Base-by-base conservation (phyloP, 1,284 basidiomycete genomes). In the Cryptococcus depauperatus region DNA sequence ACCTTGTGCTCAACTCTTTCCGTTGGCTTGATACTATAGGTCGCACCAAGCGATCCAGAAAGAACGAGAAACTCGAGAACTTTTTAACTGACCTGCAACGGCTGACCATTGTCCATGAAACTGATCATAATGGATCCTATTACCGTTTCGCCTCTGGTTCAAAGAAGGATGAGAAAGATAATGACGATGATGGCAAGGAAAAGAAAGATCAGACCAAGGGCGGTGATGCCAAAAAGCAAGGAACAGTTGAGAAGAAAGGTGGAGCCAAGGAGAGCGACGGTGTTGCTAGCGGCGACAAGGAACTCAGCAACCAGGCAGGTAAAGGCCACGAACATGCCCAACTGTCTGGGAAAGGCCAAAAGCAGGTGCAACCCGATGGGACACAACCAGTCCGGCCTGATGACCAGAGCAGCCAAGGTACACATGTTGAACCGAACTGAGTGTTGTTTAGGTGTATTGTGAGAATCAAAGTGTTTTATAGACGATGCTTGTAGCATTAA, bases 21-120 rank as follows among this genome's bases (percentile, higher is more conserved):
- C 51, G 54, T 8, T 73, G 64, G 64, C 69, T 78, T 37, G 73
- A 77, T 62, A 70, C 68, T 48, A 67, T 78, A 22, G 76, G 76
- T 35, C 68, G 74, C 32, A 58, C 58, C 23, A 60, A 62, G 34
- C 72, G 75, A 23, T 71, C 71, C 41, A 64, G 60, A 55, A 75
- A 74, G 68, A 73, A 76, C 62, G 64, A 69, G 43, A 64, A 68
- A 35, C 58, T 73, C 21, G 76, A 77, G 57, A 71, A 77, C 69
- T 75, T 76, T 64, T 58, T 77, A 10, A 69, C 68, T 35, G 73
- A 75, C 48, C 56, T 77, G 32, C 71, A 75, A 50, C 65, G 74
- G 29, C 64, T 77, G 41, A 77, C 76, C 33, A 69, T 77, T 37
- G 73, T 77, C 14, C 76, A 77, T 60, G 74, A 72, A 39, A 55